A percentile compares a stretch with the other conserved stretches of the same genome.
Evolutionary conservation across 352 stramenopile species (phyloP).

Genomic region (Globisporangium splendens): DNA sequence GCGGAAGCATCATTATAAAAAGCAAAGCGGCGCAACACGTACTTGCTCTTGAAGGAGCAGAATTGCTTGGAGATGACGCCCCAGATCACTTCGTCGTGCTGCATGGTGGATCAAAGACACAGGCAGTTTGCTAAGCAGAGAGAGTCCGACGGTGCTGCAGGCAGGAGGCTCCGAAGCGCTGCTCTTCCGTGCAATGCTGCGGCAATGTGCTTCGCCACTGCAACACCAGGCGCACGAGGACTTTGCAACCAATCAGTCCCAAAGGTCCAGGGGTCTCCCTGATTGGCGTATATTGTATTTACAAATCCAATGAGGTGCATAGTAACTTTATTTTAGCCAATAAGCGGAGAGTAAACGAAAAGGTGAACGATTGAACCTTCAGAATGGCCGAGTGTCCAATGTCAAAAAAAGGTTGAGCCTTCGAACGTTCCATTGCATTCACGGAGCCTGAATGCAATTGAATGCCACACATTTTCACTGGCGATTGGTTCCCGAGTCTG

Average conservation of each 20-base stretch:
- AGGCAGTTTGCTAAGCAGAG: too few species aligned
- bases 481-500: too few species aligned
- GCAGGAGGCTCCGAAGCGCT: not conserved
- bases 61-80: constrained; percentile 98
- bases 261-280: not conserved
- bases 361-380: constrained; percentile 4
- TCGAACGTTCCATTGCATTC: too few species aligned
- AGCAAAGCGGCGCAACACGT: constrained; percentile 13
- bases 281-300: too few species aligned
- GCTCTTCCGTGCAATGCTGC: constrained; percentile 5
- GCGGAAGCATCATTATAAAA: too few species aligned
- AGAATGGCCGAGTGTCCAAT: not conserved
- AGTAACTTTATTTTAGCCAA: constrained; percentile 2
- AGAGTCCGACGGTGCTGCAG: too few species aligned
- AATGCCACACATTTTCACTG: too few species aligned
- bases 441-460: too few species aligned
- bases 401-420: too few species aligned
- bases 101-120: constrained; percentile 51
- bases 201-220: not conserved
- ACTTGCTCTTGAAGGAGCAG: constrained; percentile 98
- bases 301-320: not conserved
- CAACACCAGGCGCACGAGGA: not conserved
- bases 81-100: constrained; percentile 99
- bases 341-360: not conserved
- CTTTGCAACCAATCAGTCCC: constrained; percentile 18